phyloP scores from a whole-genome alignment of 768 basidiomycete genomes.

The Gymnopilus junonius region DNA sequence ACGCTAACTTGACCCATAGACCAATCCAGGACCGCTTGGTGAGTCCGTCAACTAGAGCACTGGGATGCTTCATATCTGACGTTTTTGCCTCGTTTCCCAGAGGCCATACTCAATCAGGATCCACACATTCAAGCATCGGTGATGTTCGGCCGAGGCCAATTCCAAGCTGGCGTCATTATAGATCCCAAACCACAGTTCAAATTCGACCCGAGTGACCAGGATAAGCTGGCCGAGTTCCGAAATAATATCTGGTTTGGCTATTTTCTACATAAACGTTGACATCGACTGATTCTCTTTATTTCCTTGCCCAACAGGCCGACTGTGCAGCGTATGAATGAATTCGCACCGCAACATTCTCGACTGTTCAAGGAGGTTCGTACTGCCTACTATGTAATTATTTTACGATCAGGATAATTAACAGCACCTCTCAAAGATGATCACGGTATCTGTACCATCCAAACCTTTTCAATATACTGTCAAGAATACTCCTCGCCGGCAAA shows the following conservation, averaged over 20 bases:
- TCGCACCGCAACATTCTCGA: background rate
- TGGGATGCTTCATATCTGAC: too few species aligned
- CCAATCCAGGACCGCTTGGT: conserved; percentile 16
- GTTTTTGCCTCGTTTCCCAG: background rate
- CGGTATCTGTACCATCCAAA: conserved; percentile 39
- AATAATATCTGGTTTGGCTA: conserved; percentile 27
- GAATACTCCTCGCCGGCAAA: conserved; percentile 40
- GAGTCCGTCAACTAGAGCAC: too few species aligned
- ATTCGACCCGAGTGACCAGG: conserved; percentile 28
- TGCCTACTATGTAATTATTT: background rate
- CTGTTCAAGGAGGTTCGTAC: background rate
- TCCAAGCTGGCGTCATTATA: conserved; percentile 15
- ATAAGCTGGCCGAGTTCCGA: conserved; percentile 22
- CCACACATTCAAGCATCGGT: conserved; percentile 12
- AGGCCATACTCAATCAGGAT: conserved; percentile 12
- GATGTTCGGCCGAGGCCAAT: conserved; percentile 16
- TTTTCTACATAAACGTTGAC: background rate
- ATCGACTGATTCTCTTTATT: background rate
- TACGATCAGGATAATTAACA: background rate
- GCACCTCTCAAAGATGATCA: conserved; percentile 41
- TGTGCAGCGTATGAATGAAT: background rate
- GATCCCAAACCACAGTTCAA: conserved; percentile 5
- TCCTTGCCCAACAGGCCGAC: background rate
- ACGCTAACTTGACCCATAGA: background rate
- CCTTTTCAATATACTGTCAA: conserved; percentile 50